Evolutionary conservation across 192 early-diverging fungal species (phyloP).

Genomic region (Backusella luteola): DNA sequence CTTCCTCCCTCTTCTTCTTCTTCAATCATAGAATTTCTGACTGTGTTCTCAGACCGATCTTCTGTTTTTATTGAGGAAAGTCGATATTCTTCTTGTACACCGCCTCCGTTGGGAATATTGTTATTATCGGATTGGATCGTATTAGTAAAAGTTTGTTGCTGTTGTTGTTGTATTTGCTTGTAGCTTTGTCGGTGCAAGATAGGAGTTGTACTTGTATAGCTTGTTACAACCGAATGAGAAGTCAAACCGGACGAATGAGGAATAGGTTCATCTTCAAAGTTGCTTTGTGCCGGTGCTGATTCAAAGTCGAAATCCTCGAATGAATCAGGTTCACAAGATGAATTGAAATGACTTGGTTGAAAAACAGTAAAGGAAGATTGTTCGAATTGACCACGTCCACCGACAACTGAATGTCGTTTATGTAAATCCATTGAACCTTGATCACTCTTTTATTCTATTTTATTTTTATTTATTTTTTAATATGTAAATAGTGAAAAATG

Average conservation of each 20-base stretch:
- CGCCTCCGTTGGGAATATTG: neutral
- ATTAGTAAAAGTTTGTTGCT: neutral
- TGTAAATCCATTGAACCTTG: conserved; percentile 11
- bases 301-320: conserved; percentile 14
- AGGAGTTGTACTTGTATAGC: conserved; percentile 11
- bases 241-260: conserved; percentile 22
- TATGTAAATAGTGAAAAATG: neutral
- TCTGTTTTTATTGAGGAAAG: neutral
- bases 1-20: neutral
- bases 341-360: conserved; percentile 9
- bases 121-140: neutral
- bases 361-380: conserved; percentile 9
- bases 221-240: conserved; percentile 12
- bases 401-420: conserved; percentile 9
- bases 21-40: neutral
- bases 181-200: conserved; percentile 3
- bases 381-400: neutral
- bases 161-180: neutral
- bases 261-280: conserved; percentile 15
- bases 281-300: conserved; percentile 1
- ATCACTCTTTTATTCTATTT: neutral
- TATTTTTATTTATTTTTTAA: neutral
- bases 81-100: neutral
- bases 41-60: neutral
- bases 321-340: conserved; percentile 18